Evolutionary conservation across 163 green algal species (phyloP), one percentile per base, ranked within the genome.

Genomic region (Chlorella variabilis): DNA sequence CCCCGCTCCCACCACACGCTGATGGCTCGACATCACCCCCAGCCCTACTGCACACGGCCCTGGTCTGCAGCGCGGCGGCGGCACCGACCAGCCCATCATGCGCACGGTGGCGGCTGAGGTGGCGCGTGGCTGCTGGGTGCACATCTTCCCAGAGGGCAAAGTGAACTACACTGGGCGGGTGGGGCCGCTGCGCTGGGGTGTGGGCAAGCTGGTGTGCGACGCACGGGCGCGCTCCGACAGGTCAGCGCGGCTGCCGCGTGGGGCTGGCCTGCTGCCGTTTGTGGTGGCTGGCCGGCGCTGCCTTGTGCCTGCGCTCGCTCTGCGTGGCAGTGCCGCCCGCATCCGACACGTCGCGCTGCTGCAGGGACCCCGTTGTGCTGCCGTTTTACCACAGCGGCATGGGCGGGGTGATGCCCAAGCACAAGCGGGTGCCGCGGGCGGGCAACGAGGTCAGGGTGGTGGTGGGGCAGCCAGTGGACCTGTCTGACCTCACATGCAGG

Each of bases 101-200:
- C 62, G 48, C 4, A 66, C 87, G 0, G 90, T 91, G 20, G 90
- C 86, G 21, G 58, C 41, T 4, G 77, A 82, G 59, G 80, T 92
- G 39, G 78, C 77, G 11, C 31, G 31, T 1, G 94, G 94, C 8
- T 89, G 91, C 54, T 98, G 95, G 95, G 73, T 98, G 81, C 95
- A 98, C 85, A 73, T 98, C 20, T 98, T 98, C 75, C 94, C 95
- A 0, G 95, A 98, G 87, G 94, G 94, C 20, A 86, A 85, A 29
- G 82, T 94, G 25, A 66, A 76, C 38, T 91, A 92, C 80, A 86
- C 58, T 6, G 91, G 90, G 39, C 66, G n/a, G 56, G 56, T 94
- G 76, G 75, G 67, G 11, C 71, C 82, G 33, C 85, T 91, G 73
- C 86, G 88, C 25, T 95, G 93, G 93, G 94, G 94, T 34, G 82